Base-by-base conservation (phyloP, 495 filamentous ascomycete genomes). In the Penicillium silybi region DNA sequence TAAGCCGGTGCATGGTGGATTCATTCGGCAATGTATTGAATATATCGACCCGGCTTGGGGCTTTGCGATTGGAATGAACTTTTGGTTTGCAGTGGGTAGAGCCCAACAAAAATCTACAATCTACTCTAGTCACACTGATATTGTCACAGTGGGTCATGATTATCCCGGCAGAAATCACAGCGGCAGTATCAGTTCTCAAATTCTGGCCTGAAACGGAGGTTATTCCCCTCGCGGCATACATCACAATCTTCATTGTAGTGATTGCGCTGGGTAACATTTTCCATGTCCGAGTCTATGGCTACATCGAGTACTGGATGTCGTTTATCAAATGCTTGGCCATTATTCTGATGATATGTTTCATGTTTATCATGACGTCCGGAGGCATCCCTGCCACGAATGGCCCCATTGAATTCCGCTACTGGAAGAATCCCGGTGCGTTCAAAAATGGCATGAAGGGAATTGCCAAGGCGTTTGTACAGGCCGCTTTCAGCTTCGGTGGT, bases 371-470 rank as follows among this genome's bases (percentile, higher is more conserved):
- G 61, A 64, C 64, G 7, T 67, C 61, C 1, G 64, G 64, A 7
- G 61, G 64, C 0, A 67, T 67, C 37, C 27, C 61, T 5, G 64
- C 59, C 15, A 64, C 64, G 1, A 48, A 61, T 18, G 64, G 64
- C 0, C 61, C 64, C 1, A 64, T 67, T 22, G 57, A 61, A 34
- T 67, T 67, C 43, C 45, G 41, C 3, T 67, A 62, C 26, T 67
- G 64, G 64, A 64, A 60, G 17, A 53, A 47, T 18, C 64, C 64
- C 0, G 61, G 64, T 3, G 64, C 64, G 0, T 62, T 67, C 46
- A 67, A 62, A 3, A 67, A 67, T 53, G 64, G 64, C 8, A 62
- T 67, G 41, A 67, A 67, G 34, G 64, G 64, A 5, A 67, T 67
- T 18, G 53, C 61, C 6, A 67, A 67, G 35, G 57, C 56, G 0